Percentiles rank a stretch among this genome's conserved stretches.
phyloP scores from a whole-genome alignment of 2,329 filamentous ascomycete species.

The Claviceps pusilla region DNA sequence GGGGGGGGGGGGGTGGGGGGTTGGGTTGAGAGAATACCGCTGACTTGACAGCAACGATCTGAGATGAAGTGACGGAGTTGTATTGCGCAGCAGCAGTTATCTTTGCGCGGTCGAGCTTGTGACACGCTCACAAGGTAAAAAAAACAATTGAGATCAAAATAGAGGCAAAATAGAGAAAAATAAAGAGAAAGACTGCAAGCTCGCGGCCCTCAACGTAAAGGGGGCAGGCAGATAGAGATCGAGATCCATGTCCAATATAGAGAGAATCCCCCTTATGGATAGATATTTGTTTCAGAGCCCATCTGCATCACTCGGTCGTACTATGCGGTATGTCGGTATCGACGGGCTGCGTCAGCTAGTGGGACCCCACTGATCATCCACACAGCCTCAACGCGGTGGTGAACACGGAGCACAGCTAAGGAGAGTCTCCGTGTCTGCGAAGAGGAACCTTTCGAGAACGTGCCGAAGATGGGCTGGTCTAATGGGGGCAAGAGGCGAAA shows the following conservation, averaged over 20 bases:
- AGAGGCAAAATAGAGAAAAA: no score
- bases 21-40: not conserved
- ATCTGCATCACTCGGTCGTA: conserved; percentile 25
- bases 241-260: not conserved
- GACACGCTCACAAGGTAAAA: not conserved
- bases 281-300: conserved; percentile 17
- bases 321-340: conserved; percentile 16
- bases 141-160: no score
- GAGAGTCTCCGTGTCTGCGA: not conserved
- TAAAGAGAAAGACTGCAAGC: not conserved
- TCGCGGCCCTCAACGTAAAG: not conserved
- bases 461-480: not conserved
- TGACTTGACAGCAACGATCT: not conserved
- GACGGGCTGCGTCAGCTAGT: conserved; percentile 16
- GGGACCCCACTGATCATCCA: conserved; percentile 17
- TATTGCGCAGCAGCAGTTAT: conserved; percentile 1
- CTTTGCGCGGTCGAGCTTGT: not conserved
- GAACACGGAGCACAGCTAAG: not conserved
- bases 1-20: no score
- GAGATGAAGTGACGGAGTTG: not conserved
- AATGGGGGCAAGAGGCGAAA: not conserved
- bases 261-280: not conserved
- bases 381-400: conserved; percentile 5
- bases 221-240: not conserved
- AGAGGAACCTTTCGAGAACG: not conserved